Evolutionary conservation across 176 grass and related monocot species (phyloP).

Genomic region (Hyparrhenia diplandra): DNA sequence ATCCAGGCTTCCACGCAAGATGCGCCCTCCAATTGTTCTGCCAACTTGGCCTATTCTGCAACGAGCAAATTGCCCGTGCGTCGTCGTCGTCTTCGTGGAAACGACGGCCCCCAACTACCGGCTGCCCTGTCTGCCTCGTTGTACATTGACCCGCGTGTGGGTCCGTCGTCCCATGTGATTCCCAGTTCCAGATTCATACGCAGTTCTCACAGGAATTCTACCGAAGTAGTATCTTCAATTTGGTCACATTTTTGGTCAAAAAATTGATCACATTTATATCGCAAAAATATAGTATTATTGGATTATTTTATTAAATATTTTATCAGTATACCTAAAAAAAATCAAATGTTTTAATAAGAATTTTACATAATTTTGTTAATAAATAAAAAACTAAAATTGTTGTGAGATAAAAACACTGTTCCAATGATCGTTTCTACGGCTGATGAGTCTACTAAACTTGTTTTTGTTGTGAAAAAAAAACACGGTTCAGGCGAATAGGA

Average conservation of each 20-base stretch:
- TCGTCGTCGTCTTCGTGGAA: constrained; percentile 10
- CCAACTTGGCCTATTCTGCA: not conserved
- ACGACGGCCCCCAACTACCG: not conserved
- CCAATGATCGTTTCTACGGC: no score
- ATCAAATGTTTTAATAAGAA: not conserved
- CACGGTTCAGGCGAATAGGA: no score
- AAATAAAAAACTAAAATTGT: not conserved
- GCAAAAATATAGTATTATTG: not conserved
- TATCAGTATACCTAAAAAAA: not conserved
- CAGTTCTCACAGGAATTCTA: not conserved
- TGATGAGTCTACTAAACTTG: no score
- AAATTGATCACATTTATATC: not conserved
- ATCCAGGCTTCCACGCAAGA: not conserved
- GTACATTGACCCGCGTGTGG: not conserved
- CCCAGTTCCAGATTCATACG: not conserved
- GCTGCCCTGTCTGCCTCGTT: not conserved
- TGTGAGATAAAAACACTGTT: no score
- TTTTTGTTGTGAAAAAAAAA: no score
- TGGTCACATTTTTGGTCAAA: not conserved
- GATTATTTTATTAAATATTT: not conserved
- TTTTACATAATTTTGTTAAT: not conserved
- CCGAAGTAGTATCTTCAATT: not conserved
- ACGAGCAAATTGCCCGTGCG: no score
- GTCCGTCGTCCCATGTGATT: not conserved
- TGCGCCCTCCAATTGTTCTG: not conserved